phyloP scores from a whole-genome alignment of 768 basidiomycete genomes.

The Psilocybe tampanensis region DNA sequence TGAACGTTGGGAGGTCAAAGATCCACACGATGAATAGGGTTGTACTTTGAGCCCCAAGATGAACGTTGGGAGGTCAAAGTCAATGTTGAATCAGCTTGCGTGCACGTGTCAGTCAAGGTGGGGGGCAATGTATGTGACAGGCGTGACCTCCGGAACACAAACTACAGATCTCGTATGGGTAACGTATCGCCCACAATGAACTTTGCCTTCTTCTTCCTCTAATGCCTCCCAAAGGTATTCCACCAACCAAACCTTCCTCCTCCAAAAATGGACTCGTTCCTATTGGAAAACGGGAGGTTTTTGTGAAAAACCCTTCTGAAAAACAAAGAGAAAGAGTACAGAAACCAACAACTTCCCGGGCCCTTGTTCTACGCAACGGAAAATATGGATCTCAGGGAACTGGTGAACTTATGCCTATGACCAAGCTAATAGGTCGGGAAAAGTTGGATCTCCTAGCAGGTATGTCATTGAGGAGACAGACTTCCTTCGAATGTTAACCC shows the following conservation, averaged over 20 bases:
- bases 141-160: too few species aligned
- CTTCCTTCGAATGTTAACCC: neutral
- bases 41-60: too few species aligned
- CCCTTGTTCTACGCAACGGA: slow-evolving; percentile 73
- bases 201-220: too few species aligned
- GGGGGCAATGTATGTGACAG: too few species aligned
- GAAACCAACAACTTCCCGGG: slow-evolving; percentile 58
- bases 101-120: too few species aligned
- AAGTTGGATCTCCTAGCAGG: slow-evolving; percentile 82
- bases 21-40: too few species aligned
- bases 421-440: slow-evolving; percentile 72
- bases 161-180: too few species aligned
- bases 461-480: slow-evolving; percentile 28
- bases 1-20: too few species aligned
- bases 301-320: slow-evolving; percentile 26
- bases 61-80: too few species aligned
- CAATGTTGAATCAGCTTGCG: too few species aligned
- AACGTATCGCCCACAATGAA: too few species aligned
- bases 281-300: slow-evolving; percentile 56
- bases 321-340: slow-evolving; percentile 42
- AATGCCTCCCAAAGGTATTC: slow-evolving; percentile 26
- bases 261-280: slow-evolving; percentile 52
- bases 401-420: slow-evolving; percentile 61
- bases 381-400: slow-evolving; percentile 74
- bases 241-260: slow-evolving; percentile 15